phyloP scores from a whole-genome alignment of 2,329 filamentous ascomycete genomes.

The Aspergillus pseudoglaucus region DNA sequence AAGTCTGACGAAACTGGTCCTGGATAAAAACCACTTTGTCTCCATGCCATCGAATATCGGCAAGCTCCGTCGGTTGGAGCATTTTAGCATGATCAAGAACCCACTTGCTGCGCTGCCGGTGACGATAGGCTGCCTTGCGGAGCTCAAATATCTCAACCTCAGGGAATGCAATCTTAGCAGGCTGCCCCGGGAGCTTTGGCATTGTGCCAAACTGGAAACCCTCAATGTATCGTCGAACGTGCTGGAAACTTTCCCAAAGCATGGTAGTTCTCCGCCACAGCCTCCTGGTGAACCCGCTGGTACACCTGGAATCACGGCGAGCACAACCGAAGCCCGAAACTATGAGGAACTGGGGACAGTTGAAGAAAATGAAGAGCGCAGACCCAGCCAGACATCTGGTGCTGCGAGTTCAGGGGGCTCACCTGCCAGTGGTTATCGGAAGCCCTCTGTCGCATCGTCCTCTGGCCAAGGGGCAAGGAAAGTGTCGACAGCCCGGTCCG shows the following conservation, averaged over 20 bases:
- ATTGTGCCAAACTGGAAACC: slow-evolving; percentile 80
- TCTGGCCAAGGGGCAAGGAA: slow-evolving; percentile 76
- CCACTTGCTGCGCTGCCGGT: slow-evolving; percentile 74
- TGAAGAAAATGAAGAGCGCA: slow-evolving; percentile 58
- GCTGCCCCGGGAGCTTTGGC: slow-evolving; percentile 92
- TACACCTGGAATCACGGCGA: slow-evolving; percentile 44
- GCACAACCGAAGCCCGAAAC: slow-evolving; percentile 63
- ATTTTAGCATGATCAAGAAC: slow-evolving; percentile 92
- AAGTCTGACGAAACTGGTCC: slow-evolving; percentile 76
- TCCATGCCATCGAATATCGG: slow-evolving; percentile 81
- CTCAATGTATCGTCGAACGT: slow-evolving; percentile 95
- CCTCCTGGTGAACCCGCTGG: slow-evolving; percentile 47
- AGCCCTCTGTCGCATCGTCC: slow-evolving; percentile 77
- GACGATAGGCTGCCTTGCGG: slow-evolving; percentile 79
- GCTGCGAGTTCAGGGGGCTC: slow-evolving; percentile 70
- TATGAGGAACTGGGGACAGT: slow-evolving; percentile 68
- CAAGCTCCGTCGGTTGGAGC: slow-evolving; percentile 72
- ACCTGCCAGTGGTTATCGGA: slow-evolving; percentile 56
- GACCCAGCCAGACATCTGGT: slow-evolving; percentile 79
- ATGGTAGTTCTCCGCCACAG: slow-evolving; percentile 58
- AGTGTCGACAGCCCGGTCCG: slow-evolving; percentile 68
- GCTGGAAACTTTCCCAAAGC: slow-evolving; percentile 83
- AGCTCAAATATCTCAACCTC: slow-evolving; percentile 79
- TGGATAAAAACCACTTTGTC: slow-evolving; percentile 95
- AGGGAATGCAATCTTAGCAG: slow-evolving; percentile 88